Conservation (phyloP, 805 yeast species). For the Priceomyces melissophilus region DNA sequence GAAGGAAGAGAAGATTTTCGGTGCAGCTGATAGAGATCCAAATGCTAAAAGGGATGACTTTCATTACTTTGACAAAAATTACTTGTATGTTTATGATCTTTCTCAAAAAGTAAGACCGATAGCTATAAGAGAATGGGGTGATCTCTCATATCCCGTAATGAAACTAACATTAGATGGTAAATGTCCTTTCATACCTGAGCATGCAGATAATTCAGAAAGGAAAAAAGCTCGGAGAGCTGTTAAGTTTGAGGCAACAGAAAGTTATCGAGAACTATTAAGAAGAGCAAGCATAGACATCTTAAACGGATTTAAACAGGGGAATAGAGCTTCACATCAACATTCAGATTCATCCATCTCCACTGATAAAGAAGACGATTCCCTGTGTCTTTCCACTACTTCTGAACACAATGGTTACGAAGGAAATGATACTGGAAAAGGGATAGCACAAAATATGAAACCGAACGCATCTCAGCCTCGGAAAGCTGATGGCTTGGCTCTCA, state of each 20-base stretch:
- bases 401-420: constrained; percentile 1
- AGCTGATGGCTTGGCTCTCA: constrained; percentile 15
- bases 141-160: constrained; percentile 53
- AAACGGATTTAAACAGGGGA: constrained; percentile 21
- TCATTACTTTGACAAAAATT: constrained; percentile 69
- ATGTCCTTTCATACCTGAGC: constrained; percentile 76
- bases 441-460: constrained; percentile 3
- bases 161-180: constrained; percentile 66
- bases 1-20: constrained; percentile 79
- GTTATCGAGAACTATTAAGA: constrained; percentile 37
- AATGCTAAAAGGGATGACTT: constrained; percentile 80
- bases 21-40: constrained; percentile 87
- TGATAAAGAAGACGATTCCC: no score
- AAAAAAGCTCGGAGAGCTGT: constrained; percentile 37
- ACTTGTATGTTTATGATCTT: constrained; percentile 76
- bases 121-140: constrained; percentile 75
- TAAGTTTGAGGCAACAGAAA: constrained; percentile 39
- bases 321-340: no score
- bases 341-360: no score
- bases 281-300: constrained; percentile 32
- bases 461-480: neutral
- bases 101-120: constrained; percentile 77
- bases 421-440: constrained; percentile 10
- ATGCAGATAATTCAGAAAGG: constrained; percentile 38
- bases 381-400: no score